Conservation (phyloP, 164 flowering plant genomes). For the Saururus chinensis region DNA sequence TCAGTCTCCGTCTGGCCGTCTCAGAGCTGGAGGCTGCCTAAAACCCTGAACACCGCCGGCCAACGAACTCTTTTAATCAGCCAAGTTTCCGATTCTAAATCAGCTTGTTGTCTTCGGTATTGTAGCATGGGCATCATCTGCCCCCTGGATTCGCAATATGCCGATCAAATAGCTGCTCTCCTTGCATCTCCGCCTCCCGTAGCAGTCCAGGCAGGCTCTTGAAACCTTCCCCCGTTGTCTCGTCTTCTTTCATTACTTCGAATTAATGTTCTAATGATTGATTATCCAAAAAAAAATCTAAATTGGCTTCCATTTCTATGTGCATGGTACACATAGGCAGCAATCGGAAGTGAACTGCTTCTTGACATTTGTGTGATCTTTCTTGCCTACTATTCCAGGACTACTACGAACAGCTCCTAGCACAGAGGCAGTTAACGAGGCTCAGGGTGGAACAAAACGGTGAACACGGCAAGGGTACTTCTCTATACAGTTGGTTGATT, state of each 20-base stretch:
- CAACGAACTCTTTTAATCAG: no score
- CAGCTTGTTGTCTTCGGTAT: no score
- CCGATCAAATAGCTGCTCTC: slow-evolving; percentile 51
- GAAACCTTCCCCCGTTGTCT: neutral
- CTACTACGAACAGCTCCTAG: slow-evolving; percentile 51
- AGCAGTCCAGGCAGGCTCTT: slow-evolving; percentile 40
- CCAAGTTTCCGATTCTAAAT: no score
- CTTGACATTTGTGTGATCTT: neutral
- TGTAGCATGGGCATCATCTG: slow-evolving; percentile 12
- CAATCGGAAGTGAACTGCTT: neutral
- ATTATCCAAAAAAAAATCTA: no score
- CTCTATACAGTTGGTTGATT: neutral
- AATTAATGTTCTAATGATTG: neutral
- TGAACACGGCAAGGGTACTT: slow-evolving; percentile 59
- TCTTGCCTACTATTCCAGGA: slow-evolving; percentile 29
- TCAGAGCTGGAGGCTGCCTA: no score
- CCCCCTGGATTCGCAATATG: slow-evolving; percentile 27
- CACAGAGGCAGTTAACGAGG: slow-evolving; percentile 33
- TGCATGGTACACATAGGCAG: no score
- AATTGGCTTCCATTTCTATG: no score
- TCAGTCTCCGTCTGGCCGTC: no score
- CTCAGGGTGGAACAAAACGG: slow-evolving; percentile 42
- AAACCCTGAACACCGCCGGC: no score
- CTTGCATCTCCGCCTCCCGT: slow-evolving; percentile 52
- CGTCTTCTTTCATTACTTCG: neutral